phyloP scores from a whole-genome alignment of 345 rosid species.

The Reutealis trisperma region DNA sequence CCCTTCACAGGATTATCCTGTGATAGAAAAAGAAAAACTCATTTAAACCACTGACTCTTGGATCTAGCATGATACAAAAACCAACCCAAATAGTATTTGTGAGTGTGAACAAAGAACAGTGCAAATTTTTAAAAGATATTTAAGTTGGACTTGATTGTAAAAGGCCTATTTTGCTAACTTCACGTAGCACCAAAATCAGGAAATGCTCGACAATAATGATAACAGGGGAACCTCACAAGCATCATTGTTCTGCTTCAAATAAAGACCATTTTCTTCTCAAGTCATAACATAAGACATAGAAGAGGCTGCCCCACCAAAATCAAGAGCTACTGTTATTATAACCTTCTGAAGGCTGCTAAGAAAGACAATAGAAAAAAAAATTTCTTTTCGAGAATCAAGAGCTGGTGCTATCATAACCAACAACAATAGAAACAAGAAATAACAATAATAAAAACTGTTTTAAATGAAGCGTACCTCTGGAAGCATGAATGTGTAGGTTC shows the following conservation, averaged over 20 bases:
- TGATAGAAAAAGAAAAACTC: too few relatives aligned
- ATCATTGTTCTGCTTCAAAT: background rate
- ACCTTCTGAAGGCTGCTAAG: too few relatives aligned
- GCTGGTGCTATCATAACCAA: background rate
- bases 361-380: too few relatives aligned
- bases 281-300: too few relatives aligned
- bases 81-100: too few relatives aligned
- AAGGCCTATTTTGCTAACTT: background rate
- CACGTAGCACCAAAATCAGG: background rate
- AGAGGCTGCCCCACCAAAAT: too few relatives aligned
- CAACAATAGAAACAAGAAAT: background rate
- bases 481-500: conserved; percentile 28
- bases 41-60: background rate
- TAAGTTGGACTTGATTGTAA: background rate
- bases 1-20: too few relatives aligned
- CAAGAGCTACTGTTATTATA: too few relatives aligned
- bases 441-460: conserved; percentile 1
- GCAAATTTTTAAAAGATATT: background rate
- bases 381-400: background rate
- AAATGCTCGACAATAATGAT: background rate
- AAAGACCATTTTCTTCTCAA: background rate
- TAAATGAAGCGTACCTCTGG: conserved; percentile 61
- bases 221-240: background rate
- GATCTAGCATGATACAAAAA: background rate
- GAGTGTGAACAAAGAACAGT: background rate